Percentiles rank a stretch among this genome's conserved stretches.
Conservation (phyloP, 306 rosid genomes). For the Lotus japonicus region DNA sequence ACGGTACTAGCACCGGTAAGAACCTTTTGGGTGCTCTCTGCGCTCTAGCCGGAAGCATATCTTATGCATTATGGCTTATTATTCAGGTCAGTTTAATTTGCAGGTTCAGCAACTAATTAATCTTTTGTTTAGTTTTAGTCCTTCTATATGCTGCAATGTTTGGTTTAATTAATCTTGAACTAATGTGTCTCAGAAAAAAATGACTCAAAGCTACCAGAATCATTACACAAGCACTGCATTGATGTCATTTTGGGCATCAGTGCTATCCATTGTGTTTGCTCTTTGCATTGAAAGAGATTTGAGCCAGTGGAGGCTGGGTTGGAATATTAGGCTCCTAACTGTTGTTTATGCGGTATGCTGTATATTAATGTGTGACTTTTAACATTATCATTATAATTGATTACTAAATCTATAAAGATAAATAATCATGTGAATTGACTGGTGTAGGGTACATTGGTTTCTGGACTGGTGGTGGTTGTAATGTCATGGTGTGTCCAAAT, state of each 20-base stretch:
- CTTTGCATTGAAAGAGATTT: slow-evolving; percentile 20
- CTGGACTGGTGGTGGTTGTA: slow-evolving; percentile 25
- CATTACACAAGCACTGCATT: slow-evolving; percentile 35
- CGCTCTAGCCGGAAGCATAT: slow-evolving; percentile 17
- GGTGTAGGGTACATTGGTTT: slow-evolving; percentile 24
- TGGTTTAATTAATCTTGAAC: background rate
- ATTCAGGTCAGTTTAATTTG: slow-evolving; percentile 35
- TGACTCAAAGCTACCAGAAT: slow-evolving; percentile 34
- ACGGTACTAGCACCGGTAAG: no score
- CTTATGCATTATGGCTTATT: slow-evolving; percentile 34
- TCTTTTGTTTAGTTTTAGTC: no score
- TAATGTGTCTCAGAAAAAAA: slow-evolving; percentile 21
- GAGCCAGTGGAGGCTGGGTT: slow-evolving; percentile 27
- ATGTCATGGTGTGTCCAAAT: slow-evolving; percentile 21
- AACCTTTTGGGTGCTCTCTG: background rate
- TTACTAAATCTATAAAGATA: background rate
- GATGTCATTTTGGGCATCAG: slow-evolving; percentile 18
- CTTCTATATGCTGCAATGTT: no score
- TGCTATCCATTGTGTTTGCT: slow-evolving; percentile 1
- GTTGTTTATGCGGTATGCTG: slow-evolving; percentile 28
- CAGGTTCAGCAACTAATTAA: no score
- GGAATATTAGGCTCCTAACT: slow-evolving; percentile 24
- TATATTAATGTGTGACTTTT: no score
- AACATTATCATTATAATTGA: no score
- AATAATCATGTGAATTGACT: background rate